A percentile compares a stretch with the other conserved stretches of the same genome.
Evolutionary conservation across 257 asterid genomes (phyloP).

Genomic region (Fraxinus americana): DNA sequence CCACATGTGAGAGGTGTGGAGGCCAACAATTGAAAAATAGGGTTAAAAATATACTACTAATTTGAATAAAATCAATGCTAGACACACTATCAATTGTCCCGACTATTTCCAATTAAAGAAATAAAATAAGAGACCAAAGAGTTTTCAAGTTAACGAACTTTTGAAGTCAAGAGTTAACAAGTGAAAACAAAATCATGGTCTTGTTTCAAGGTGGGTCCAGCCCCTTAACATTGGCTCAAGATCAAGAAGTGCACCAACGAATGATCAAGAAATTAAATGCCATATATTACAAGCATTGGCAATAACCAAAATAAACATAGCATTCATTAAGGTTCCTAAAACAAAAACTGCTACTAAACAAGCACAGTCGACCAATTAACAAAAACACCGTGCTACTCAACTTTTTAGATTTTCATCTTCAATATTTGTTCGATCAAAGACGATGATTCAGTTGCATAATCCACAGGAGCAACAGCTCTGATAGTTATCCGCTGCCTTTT

Average conservation of each 20-base stretch:
- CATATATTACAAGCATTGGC: constrained; percentile 1
- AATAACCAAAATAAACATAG: not conserved
- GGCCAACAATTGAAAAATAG: too few relatives aligned
- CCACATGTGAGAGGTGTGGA: too few relatives aligned
- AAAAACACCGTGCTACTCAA: constrained; percentile 14
- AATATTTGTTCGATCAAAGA: constrained; percentile 67
- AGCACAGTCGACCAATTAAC: not conserved
- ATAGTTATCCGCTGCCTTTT: constrained; percentile 81
- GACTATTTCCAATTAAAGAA: too few relatives aligned
- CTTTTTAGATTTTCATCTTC: constrained; percentile 53
- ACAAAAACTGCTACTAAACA: not conserved
- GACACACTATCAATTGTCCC: too few relatives aligned
- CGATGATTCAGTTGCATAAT: constrained; percentile 76
- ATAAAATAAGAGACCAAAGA: too few relatives aligned
- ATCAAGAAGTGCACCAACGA: not conserved
- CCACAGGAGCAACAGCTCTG: constrained; percentile 69
- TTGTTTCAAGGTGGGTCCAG: not conserved
- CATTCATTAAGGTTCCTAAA: not conserved
- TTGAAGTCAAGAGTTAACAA: too few relatives aligned
- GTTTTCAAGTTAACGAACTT: too few relatives aligned
- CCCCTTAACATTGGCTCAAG: too few relatives aligned
- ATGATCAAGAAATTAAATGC: not conserved
- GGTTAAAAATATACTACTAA: too few relatives aligned
- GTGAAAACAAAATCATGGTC: not conserved
- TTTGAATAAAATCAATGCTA: too few relatives aligned